phyloP scores from a whole-genome alignment of 1,284 basidiomycete species.

The Microbotryum lychnidis-dioicae region DNA sequence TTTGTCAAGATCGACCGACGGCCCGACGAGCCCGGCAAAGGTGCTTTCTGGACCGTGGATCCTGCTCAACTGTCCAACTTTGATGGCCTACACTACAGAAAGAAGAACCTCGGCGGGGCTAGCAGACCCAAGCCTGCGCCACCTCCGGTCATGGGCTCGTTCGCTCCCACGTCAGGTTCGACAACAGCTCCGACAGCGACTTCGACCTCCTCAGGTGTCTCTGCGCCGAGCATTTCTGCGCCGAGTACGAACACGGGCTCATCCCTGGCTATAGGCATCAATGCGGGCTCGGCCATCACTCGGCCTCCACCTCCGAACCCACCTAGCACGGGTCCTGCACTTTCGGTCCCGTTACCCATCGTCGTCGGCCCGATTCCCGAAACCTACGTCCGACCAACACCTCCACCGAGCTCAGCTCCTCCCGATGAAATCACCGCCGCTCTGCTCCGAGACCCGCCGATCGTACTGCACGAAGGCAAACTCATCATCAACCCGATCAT shows the following conservation, averaged over 20 bases:
- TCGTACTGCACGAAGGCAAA: constrained; percentile 74
- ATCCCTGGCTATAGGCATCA: no score
- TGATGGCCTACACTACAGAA: constrained; percentile 27
- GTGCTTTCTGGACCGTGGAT: constrained; percentile 29
- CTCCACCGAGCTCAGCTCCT: constrained; percentile 36
- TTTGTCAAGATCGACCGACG: constrained; percentile 30
- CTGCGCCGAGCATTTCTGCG: not conserved
- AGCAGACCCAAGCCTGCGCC: not conserved
- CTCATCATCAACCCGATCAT: constrained; percentile 76
- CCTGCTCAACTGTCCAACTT: constrained; percentile 22
- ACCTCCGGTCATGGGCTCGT: not conserved
- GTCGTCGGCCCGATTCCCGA: constrained; percentile 53
- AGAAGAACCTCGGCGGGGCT: constrained; percentile 1
- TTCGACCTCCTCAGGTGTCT: not conserved
- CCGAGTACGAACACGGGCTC: not conserved
- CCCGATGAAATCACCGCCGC: constrained; percentile 36
- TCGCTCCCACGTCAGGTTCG: not conserved
- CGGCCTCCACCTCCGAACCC: not conserved
- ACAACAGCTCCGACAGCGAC: constrained; percentile 29
- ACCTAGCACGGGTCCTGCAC: constrained; percentile 1
- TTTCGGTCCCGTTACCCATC: constrained; percentile 48
- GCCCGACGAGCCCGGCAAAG: constrained; percentile 19
- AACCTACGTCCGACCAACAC: constrained; percentile 35
- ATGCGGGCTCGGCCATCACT: no score
- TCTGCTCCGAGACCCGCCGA: constrained; percentile 52